Conservation (phyloP, 2,329 filamentous ascomycete genomes). For the Epichloe coenophiala region DNA sequence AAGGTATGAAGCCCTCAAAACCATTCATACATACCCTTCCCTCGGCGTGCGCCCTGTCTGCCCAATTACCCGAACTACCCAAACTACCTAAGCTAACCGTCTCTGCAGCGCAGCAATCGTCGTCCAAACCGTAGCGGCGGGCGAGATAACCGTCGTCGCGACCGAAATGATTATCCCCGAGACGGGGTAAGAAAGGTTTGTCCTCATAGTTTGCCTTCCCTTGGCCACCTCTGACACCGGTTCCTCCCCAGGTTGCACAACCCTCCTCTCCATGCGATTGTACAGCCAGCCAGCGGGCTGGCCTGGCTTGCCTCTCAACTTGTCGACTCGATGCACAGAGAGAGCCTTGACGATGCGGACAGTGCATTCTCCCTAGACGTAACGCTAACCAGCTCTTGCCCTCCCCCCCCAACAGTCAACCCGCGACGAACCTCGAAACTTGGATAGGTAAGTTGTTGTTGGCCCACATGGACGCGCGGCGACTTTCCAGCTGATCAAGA, state of each 20-base stretch:
- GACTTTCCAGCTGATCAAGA: slow-evolving; percentile 8
- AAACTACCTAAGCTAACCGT: background rate
- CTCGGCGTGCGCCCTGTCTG: background rate
- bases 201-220: slow-evolving; percentile 7
- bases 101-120: slow-evolving; percentile 18
- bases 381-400: slow-evolving; percentile 15
- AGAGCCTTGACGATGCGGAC: slow-evolving; percentile 17
- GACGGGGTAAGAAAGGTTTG: slow-evolving; percentile 82
- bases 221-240: background rate
- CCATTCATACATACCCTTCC: background rate
- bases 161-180: slow-evolving; percentile 46
- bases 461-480: slow-evolving; percentile 6
- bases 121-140: slow-evolving; percentile 24
- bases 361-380: slow-evolving; percentile 20
- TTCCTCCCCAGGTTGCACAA: slow-evolving; percentile 19
- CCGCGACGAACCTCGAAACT: slow-evolving; percentile 49
- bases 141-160: slow-evolving; percentile 19
- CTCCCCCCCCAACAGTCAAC: slow-evolving; percentile 38
- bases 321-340: slow-evolving; percentile 17
- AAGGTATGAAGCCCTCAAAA: slow-evolving; percentile 19
- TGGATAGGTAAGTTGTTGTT: slow-evolving; percentile 48
- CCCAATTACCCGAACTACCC: background rate
- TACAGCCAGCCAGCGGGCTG: slow-evolving; percentile 16
- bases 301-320: slow-evolving; percentile 17
- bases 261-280: slow-evolving; percentile 15